Evolutionary conservation across 2,329 filamentous ascomycete genomes (phyloP), one percentile per base, ranked within the genome.

Genomic region (Trichoderma lentiforme): DNA sequence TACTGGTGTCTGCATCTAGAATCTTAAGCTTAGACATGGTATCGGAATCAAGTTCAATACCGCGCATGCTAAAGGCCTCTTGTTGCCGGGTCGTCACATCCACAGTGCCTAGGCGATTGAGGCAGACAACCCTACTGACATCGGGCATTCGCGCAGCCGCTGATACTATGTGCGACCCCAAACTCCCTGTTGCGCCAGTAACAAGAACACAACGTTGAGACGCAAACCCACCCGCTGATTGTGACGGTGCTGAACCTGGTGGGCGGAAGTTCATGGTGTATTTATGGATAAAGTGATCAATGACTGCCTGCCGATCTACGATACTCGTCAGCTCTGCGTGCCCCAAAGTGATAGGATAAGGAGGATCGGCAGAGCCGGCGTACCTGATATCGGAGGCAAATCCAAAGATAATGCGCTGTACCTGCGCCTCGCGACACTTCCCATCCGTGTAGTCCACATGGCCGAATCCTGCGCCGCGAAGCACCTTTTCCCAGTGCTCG

Each of bases 361-460:
- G 14, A 24, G 26, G 8, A 4, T 56, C 24, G 7, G 12, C 53
- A 26, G 24, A 14, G 15, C 21, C 53, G 34, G 34, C 34, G 34
- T 36, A 36, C 34, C 34, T 36, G 34, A 36, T 36, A 26, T 56
- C 53, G 26, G 21, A 24, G 24, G 53, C 53, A 24, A 56, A 26
- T 26, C 21, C 53, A 15, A 56, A 26, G 12, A 56, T 56, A 26
- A 56, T 26, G 12, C 53, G 24, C n/a, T 62, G 58, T 32, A 62
- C 53, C 21, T 56, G 53, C 8, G 26, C 53, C 51, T 76, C 75
- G 0, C 65, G 73, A n/a, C n/a, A 47, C 11, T 26, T 28, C 9
- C 75, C 76, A 5, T 71, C 73, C 1, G 75, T 76, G 73, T 72
- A 77, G 30, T 75, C 74, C 3, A 77, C 73, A 56, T 73, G 62